These are phyloP conservation scores for Bruguiera hainesii DNA, from an alignment of 441 rosid species.

Conservation along the genomic window DNA sequence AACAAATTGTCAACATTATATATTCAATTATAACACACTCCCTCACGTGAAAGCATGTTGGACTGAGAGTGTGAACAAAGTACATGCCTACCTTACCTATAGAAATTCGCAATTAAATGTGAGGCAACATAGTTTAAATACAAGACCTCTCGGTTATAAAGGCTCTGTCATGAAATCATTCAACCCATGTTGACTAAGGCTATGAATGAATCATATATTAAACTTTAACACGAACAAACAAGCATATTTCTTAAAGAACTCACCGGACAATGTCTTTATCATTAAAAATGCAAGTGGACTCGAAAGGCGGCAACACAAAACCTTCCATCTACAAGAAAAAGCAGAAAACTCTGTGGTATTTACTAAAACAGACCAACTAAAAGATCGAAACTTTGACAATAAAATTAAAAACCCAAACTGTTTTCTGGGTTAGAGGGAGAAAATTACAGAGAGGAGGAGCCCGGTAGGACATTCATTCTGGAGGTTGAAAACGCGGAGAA, in stretches of 20 bases:
- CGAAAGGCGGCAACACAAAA: constrained; percentile 80
- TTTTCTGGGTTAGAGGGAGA: background rate
- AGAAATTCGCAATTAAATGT: too few species aligned
- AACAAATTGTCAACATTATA: too few species aligned
- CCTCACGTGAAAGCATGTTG: too few species aligned
- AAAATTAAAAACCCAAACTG: background rate
- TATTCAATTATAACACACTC: too few species aligned
- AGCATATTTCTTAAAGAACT: constrained; percentile 17
- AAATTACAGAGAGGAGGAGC: constrained; percentile 59
- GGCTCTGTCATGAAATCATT: too few species aligned
- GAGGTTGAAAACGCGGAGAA: constrained; percentile 56
- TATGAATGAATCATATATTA: background rate
- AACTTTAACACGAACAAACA: background rate
- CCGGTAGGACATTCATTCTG: constrained; percentile 60
- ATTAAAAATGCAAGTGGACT: constrained; percentile 62
- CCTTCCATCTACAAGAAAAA: constrained; percentile 79
- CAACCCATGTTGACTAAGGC: background rate
- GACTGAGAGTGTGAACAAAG: too few species aligned
- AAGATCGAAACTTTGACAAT: background rate
- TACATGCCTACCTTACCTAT: too few species aligned
- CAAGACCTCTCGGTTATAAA: too few species aligned
- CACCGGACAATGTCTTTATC: constrained; percentile 79
- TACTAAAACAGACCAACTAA: background rate
- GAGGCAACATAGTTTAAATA: too few species aligned
- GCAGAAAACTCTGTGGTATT: background rate